Evolutionary conservation across 495 filamentous ascomycete genomes (phyloP), one percentile per base, ranked within the genome.

Genomic region (Barbatosphaeria neglecta): DNA sequence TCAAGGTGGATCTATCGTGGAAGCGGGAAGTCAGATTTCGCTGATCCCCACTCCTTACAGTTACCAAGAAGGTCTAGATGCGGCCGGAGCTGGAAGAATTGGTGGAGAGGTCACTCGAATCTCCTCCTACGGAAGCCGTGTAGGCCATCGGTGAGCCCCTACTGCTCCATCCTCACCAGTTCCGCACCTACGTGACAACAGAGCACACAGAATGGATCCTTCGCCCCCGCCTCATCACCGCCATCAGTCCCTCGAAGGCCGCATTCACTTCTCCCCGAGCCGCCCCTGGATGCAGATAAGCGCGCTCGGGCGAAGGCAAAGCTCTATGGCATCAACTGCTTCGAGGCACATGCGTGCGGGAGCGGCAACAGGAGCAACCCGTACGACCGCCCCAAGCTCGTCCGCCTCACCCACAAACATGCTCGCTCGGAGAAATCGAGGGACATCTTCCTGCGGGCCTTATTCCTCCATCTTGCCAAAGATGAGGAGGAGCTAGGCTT

Each of bases 391-490:
- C 22, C 50, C 28, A 42, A 37, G 37, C 54, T 60, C n/a, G 39
- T 60, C 39, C 51, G 57, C 17, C 43, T 46, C 28, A 60, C 57
- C 37, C 53, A 55, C 47, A 47, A 57, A 42, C 48, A 60, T 48
- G 50, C 48, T 17, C 39, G 51, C 37, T 60, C 55, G 25, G 41
- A 55, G 41, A 20, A 49, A 41, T 57, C 50, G n/a, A 41, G 35
- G n/a, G 58, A 57, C 37, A 47, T 41, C 31, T 44, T 57, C 24
- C 25, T 60, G 17, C 54, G 45, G 19, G 50, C 54, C 22, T 57
- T 60, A 40, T 57, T 57, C 22, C 37, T 43, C 11, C 41, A 58
- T 16, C n/a, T 54, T 17, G 43, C 23, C 10, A 13, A 45, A 1
- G 37, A 22, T 3, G 46, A 46, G 18, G 33, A 44, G 4, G 45